Evolutionary conservation across 148 eudicot species (phyloP), one percentile per base, ranked within the genome.

Genomic region (Heliosperma pusillum): DNA sequence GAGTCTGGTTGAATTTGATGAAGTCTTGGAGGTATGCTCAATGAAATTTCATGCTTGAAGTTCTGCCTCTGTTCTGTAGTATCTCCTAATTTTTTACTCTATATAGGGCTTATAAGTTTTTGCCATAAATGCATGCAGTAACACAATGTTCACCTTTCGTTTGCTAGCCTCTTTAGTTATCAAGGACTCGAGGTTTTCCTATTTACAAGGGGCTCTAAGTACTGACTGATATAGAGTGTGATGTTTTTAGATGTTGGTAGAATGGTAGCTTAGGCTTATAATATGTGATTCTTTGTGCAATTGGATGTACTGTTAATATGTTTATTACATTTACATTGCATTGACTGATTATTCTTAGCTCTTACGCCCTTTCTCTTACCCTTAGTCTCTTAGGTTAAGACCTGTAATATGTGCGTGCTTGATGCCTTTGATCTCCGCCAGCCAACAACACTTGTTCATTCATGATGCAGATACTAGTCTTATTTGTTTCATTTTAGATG

Each of bases 1-100:
- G 90, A 92, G 87, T 83, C 88, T 95, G 66, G 97, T 95, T 42
- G 97, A 95, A 86, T 95, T 95, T 62, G 99, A 95, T 87, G 99
- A 95, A 90, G 97, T 95, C 70, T 83, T 95, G 71, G 99, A 95
- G 99, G 99, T 95, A 95, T 81, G 76, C 77, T 60, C 52, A 45
- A 53, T 20, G n/a, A 7, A 52, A 21, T 66, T 76, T 24, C 36
- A 10, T 71, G 36, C 30, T 66, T 56, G 60, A 45, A 24, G 2
- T 56, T 61, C 40, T 44, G 67, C 59, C 58, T 57, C 25, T 1
- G 12, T 19, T 29, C 25, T 63, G 26, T 74, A 12, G 13, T 63
- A 16, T 50, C 7, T 40, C 50, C 62, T 50, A 33, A 19, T 73
- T 2, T 50, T 12, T 29, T 25, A 20, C 26, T 3, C 47, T 2